These are phyloP conservation scores for Xylaria digitata DNA, from an alignment of 2,329 filamentous ascomycete species.

Conservation along the genomic window DNA sequence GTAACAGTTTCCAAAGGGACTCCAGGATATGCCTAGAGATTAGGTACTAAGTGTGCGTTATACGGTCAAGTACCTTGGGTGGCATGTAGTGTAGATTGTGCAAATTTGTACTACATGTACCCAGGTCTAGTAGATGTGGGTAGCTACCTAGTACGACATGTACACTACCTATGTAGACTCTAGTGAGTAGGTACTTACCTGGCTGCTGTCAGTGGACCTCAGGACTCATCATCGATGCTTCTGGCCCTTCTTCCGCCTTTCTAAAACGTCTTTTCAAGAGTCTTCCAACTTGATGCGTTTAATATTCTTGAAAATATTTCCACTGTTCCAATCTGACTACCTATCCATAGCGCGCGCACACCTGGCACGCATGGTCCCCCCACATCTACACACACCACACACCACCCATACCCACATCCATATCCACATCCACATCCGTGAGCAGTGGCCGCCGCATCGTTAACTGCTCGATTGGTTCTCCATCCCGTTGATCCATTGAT, in stretches of 20 bases:
- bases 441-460: conserved; percentile 30
- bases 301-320: conserved; percentile 41
- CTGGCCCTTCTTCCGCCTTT: conserved; percentile 24
- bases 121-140: not conserved
- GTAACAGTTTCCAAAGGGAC: not conserved
- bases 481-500: conserved; percentile 46
- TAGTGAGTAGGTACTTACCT: not conserved
- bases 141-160: not conserved
- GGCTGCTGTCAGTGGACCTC: conserved; percentile 17
- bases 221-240: conserved; percentile 19
- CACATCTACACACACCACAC: conserved; percentile 30
- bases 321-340: conserved; percentile 19
- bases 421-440: conserved; percentile 20
- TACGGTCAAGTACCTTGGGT: too few relatives aligned
- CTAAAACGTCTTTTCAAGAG: conserved; percentile 20
- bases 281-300: conserved; percentile 7
- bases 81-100: not conserved
- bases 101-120: not conserved
- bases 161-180: too few relatives aligned
- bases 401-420: conserved; percentile 20
- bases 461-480: conserved; percentile 38
- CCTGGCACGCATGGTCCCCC: conserved; percentile 29
- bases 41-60: too few relatives aligned
- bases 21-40: too few relatives aligned
- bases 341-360: conserved; percentile 19